phyloP scores from a whole-genome alignment of 495 filamentous ascomycete species.

The Penicillium simplicissimum region DNA sequence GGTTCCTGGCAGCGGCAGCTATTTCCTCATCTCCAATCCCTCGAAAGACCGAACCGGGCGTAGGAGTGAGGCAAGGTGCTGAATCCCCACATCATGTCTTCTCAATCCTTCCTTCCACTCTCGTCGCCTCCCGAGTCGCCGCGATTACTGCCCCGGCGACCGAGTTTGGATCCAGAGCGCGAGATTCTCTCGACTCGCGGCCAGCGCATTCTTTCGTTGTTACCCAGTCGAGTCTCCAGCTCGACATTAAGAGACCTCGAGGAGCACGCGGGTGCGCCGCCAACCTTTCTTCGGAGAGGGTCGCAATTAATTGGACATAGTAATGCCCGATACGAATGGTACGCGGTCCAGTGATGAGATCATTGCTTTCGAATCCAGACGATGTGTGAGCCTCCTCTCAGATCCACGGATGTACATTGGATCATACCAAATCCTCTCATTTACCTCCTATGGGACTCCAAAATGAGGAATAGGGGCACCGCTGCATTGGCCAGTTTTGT shows the following conservation, averaged over 20 bases:
- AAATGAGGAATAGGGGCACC: not conserved
- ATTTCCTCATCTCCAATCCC: not conserved
- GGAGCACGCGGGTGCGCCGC: constrained; percentile 15
- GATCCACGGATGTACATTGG: too few species aligned
- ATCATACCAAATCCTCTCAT: not conserved
- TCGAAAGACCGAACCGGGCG: not conserved
- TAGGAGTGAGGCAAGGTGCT: not conserved
- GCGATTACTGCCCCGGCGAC: constrained; percentile 29
- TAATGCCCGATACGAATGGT: constrained; percentile 42
- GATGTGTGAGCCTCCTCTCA: too few species aligned
- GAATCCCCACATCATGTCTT: constrained; percentile 11
- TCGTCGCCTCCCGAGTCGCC: constrained; percentile 23
- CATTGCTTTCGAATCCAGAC: too few species aligned
- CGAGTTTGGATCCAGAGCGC: constrained; percentile 34
- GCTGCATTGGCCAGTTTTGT: not conserved
- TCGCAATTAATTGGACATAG: constrained; percentile 38
- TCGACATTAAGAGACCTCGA: constrained; percentile 25
- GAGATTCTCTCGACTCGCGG: constrained; percentile 43
- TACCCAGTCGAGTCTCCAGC: constrained; percentile 32
- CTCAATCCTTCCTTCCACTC: constrained; percentile 20
- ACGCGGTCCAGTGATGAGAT: not conserved
- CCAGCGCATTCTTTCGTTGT: constrained; percentile 34
- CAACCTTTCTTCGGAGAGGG: constrained; percentile 21
- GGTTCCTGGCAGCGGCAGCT: not conserved
- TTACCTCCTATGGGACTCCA: not conserved